Percentiles rank a stretch among this genome's conserved stretches.
Conservation (phyloP, 2,329 filamentous ascomycete genomes). For the Fusarium humuli region DNA sequence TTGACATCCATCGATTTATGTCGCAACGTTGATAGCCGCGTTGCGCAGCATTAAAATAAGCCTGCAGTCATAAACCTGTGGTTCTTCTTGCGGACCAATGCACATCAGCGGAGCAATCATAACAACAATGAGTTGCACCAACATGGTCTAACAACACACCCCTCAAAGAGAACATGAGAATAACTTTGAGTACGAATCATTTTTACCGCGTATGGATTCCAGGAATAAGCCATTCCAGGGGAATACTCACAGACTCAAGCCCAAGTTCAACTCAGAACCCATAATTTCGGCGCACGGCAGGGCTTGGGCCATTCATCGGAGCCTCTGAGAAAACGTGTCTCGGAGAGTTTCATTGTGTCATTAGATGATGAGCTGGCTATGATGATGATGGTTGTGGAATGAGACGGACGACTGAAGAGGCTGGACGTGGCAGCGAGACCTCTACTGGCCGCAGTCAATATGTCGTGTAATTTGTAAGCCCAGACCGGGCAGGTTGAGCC, state of each 20-base stretch:
- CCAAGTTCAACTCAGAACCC: slow-evolving; percentile 9
- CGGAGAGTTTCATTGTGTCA: slow-evolving; percentile 29
- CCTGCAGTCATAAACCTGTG: background rate
- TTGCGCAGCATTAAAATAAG: background rate
- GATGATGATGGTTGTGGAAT: slow-evolving; percentile 39
- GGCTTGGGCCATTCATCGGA: slow-evolving; percentile 33
- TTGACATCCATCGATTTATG: slow-evolving; percentile 16
- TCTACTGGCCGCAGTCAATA: slow-evolving; percentile 31
- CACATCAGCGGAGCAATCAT: slow-evolving; percentile 10
- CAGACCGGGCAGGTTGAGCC: slow-evolving; percentile 25
- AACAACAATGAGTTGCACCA: background rate
- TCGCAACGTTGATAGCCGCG: slow-evolving; percentile 21
- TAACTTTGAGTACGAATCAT: slow-evolving; percentile 1
- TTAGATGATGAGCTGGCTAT: slow-evolving; percentile 40
- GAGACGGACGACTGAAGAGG: slow-evolving; percentile 28
- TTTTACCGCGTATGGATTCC: background rate
- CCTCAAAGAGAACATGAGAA: background rate
- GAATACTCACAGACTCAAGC: background rate
- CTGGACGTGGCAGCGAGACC: slow-evolving; percentile 32
- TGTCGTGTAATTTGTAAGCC: slow-evolving; percentile 29
- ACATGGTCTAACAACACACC: slow-evolving; percentile 34
- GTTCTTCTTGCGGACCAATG: slow-evolving; percentile 15
- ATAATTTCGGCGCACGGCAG: slow-evolving; percentile 1
- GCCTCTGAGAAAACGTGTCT: slow-evolving; percentile 37
- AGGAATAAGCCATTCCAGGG: slow-evolving; percentile 5